Evolutionary conservation across 2,329 filamentous ascomycete genomes (phyloP).

Genomic region (Aspergillus calidoustus): DNA sequence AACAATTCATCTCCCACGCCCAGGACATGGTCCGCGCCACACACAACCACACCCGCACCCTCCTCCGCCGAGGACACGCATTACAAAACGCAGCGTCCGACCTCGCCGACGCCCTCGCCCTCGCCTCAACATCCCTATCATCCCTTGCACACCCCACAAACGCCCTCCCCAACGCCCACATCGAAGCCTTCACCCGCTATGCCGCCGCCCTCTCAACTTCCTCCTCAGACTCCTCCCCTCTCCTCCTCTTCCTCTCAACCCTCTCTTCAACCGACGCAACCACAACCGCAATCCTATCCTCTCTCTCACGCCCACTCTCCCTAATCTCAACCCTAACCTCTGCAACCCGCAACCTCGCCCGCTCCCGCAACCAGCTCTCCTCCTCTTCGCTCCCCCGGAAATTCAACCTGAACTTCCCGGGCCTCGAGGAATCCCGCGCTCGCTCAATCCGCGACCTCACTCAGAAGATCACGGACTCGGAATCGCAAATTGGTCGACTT

Average conservation of each 20-base stretch:
- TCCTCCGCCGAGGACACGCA: constrained; percentile 78
- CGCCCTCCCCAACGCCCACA: constrained; percentile 71
- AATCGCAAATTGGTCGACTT: constrained; percentile 73
- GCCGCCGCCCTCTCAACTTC: constrained; percentile 66
- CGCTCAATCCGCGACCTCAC: constrained; percentile 83
- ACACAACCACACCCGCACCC: constrained; percentile 79
- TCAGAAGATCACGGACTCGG: constrained; percentile 73
- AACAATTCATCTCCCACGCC: constrained; percentile 89
- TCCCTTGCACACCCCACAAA: constrained; percentile 55
- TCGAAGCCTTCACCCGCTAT: constrained; percentile 74
- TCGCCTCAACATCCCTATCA: constrained; percentile 53
- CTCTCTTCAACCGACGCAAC: constrained; percentile 83
- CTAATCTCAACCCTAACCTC: constrained; percentile 77
- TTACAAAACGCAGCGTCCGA: constrained; percentile 66
- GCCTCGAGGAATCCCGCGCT: constrained; percentile 82
- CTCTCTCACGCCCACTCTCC: constrained; percentile 77
- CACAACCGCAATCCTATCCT: constrained; percentile 77
- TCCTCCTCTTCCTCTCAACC: constrained; percentile 72
- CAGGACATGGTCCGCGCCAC: constrained; percentile 86
- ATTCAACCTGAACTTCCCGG: constrained; percentile 52
- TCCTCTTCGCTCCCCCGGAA: constrained; percentile 57
- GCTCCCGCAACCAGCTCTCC: constrained; percentile 75
- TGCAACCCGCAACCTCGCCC: constrained; percentile 76
- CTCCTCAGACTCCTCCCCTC: constrained; percentile 70
- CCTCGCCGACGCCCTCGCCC: constrained; percentile 47